These are phyloP conservation scores for Astrephomene gubernaculifera DNA, from an alignment of 139 green algal species.

Conservation along the genomic window DNA sequence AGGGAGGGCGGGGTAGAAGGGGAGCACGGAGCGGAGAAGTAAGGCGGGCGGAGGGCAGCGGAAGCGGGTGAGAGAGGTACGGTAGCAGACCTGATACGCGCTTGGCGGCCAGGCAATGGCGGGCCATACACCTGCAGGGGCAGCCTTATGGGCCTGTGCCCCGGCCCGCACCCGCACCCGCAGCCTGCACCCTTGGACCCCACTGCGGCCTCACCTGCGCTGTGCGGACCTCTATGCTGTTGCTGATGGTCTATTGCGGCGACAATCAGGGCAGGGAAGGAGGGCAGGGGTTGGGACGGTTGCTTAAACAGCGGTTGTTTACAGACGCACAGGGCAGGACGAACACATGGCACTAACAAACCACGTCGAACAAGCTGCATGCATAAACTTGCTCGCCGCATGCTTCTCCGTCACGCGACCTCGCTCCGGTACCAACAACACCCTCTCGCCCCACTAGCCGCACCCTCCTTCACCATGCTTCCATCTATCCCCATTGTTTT, in stretches of 20 bases:
- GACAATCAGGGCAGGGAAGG: background rate
- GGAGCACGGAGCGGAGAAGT: background rate
- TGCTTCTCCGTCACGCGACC: background rate
- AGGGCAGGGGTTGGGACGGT: background rate
- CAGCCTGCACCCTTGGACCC: background rate
- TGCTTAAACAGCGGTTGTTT: too few species aligned
- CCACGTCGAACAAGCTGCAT: background rate
- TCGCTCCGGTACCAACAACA: background rate
- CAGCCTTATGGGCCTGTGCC: too few species aligned
- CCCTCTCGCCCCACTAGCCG: too few species aligned
- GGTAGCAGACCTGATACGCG: too few species aligned
- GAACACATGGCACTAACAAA: background rate
- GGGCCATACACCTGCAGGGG: too few species aligned
- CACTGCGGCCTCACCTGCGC: constrained; percentile 3
- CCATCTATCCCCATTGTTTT: too few species aligned
- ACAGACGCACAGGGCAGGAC: background rate
- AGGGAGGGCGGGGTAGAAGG: background rate
- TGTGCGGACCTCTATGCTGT: constrained; percentile 39
- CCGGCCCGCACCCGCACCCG: too few species aligned
- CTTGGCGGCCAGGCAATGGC: too few species aligned
- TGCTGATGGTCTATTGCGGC: constrained; percentile 1
- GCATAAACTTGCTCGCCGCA: background rate
- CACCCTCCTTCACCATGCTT: too few species aligned
- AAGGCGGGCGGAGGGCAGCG: too few species aligned
- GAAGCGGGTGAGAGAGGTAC: too few species aligned